phyloP scores from a whole-genome alignment of 352 stramenopile genomes.

The Globisporangium echinulatum region DNA sequence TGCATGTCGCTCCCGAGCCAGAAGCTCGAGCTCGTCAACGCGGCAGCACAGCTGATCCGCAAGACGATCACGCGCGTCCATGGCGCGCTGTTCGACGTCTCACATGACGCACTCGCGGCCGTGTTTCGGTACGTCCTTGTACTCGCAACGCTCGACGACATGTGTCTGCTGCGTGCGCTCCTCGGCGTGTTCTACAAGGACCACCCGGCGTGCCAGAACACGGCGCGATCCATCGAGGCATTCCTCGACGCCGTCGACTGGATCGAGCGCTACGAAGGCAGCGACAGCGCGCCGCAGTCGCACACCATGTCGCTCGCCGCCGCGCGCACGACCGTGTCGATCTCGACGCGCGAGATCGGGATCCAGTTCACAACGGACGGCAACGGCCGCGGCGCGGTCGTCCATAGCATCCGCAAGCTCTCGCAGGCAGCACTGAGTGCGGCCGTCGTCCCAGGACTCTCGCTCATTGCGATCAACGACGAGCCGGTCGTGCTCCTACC shows the following conservation, averaged over 20 bases:
- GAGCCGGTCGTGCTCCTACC: conserved; percentile 75
- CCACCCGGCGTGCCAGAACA: conserved; percentile 71
- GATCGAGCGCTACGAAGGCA: conserved; percentile 54
- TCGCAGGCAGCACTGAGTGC: conserved; percentile 76
- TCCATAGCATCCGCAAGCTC: conserved; percentile 68
- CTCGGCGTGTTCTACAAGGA: conserved; percentile 57
- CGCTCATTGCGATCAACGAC: conserved; percentile 79
- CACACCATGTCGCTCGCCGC: conserved; percentile 41
- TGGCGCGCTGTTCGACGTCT: conserved; percentile 48
- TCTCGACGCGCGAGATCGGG: conserved; percentile 77
- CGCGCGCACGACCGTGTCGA: conserved; percentile 61
- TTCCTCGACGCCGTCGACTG: conserved; percentile 80
- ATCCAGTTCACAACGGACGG: conserved; percentile 80
- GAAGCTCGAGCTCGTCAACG: conserved; percentile 76
- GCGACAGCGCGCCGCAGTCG: conserved; percentile 27
- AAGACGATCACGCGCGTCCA: conserved; percentile 47
- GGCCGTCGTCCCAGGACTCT: conserved; percentile 59
- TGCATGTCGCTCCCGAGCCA: conserved; percentile 74
- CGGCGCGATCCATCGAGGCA: conserved; percentile 37
- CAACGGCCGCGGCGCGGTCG: conserved; percentile 68
- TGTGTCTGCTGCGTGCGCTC: conserved; percentile 39
- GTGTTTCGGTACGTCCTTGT: conserved; percentile 70
- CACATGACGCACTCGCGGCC: conserved; percentile 47
- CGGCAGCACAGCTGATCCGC: conserved; percentile 39
- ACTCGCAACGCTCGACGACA: conserved; percentile 52